phyloP scores from a whole-genome alignment of 306 rosid species.

The Trifolium pratense region DNA sequence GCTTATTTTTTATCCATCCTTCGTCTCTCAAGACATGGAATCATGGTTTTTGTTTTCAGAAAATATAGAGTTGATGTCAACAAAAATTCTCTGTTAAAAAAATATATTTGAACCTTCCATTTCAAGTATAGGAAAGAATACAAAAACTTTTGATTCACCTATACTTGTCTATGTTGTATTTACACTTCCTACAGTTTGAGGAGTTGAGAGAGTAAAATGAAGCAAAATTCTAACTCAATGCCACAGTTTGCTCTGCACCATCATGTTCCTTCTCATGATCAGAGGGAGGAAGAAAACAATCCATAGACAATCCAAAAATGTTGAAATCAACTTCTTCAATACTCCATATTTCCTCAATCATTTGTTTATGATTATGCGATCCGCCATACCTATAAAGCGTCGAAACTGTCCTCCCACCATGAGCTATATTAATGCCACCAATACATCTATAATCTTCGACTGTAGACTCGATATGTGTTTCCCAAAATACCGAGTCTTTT shows the following conservation, averaged over 20 bases:
- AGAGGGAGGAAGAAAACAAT: constrained; percentile 82
- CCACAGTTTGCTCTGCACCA: constrained; percentile 45
- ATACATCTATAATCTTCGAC: constrained; percentile 66
- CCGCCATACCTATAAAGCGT: constrained; percentile 73
- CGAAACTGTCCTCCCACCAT: constrained; percentile 66
- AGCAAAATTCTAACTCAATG: constrained; percentile 38
- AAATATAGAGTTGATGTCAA: not conserved
- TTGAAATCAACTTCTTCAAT: constrained; percentile 90
- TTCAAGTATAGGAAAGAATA: constrained; percentile 1
- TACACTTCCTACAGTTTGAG: constrained; percentile 29
- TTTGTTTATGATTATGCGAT: constrained; percentile 62
- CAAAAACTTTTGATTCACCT: constrained; percentile 16
- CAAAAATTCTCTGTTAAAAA: constrained; percentile 20
- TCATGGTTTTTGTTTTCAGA: not conserved
- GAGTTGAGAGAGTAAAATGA: not conserved
- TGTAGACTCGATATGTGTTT: constrained; percentile 69
- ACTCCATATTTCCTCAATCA: constrained; percentile 81
- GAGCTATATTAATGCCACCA: constrained; percentile 83
- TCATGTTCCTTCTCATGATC: constrained; percentile 65
- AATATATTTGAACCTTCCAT: not conserved
- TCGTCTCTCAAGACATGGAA: not conserved
- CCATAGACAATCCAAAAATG: constrained; percentile 76
- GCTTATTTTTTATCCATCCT: not conserved
- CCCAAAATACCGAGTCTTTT: constrained; percentile 75
- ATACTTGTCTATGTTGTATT: constrained; percentile 40